Evolutionary conservation across 2,329 filamentous ascomycete species (phyloP).

Genomic region (Thelonectria discophora): DNA sequence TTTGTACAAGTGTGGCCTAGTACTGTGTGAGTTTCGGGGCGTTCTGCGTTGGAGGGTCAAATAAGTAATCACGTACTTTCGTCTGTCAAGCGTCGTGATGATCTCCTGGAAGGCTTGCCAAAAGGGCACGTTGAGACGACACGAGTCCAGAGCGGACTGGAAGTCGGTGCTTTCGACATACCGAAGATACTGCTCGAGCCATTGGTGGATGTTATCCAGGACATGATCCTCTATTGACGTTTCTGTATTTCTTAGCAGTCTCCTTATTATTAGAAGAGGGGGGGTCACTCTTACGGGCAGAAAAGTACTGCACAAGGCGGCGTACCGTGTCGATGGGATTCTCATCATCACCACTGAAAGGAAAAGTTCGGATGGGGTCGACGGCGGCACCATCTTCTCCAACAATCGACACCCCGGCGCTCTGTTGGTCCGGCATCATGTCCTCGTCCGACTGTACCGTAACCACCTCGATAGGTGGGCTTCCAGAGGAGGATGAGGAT

Average conservation of each 20-base stretch:
- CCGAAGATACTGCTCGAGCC: slow-evolving; percentile 60
- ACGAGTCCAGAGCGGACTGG: slow-evolving; percentile 53
- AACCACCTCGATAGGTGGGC: slow-evolving; percentile 56
- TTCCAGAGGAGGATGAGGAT: slow-evolving; percentile 51
- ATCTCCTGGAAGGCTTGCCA: slow-evolving; percentile 64
- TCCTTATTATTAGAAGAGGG: neutral
- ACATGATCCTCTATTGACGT: slow-evolving; percentile 54
- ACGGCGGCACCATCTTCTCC: slow-evolving; percentile 33
- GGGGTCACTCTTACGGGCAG: slow-evolving; percentile 39
- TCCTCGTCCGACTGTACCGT: slow-evolving; percentile 50
- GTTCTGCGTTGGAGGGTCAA: neutral
- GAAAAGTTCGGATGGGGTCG: slow-evolving; percentile 59
- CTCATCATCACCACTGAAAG: slow-evolving; percentile 51
- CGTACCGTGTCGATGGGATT: slow-evolving; percentile 45
- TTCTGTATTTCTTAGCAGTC: slow-evolving; percentile 49
- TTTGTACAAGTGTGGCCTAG: slow-evolving; percentile 40
- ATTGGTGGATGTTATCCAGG: slow-evolving; percentile 56
- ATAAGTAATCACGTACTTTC: slow-evolving; percentile 50
- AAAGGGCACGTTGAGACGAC: slow-evolving; percentile 55
- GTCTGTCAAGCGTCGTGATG: slow-evolving; percentile 46
- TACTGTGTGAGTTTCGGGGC: slow-evolving; percentile 13
- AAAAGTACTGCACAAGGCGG: slow-evolving; percentile 51
- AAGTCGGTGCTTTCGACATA: slow-evolving; percentile 50
- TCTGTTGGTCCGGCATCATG: slow-evolving; percentile 46
- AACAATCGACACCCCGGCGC: slow-evolving; percentile 41